phyloP scores from a whole-genome alignment of 108 stramenopile species.

The Aurantiochytrium sp. region DNA sequence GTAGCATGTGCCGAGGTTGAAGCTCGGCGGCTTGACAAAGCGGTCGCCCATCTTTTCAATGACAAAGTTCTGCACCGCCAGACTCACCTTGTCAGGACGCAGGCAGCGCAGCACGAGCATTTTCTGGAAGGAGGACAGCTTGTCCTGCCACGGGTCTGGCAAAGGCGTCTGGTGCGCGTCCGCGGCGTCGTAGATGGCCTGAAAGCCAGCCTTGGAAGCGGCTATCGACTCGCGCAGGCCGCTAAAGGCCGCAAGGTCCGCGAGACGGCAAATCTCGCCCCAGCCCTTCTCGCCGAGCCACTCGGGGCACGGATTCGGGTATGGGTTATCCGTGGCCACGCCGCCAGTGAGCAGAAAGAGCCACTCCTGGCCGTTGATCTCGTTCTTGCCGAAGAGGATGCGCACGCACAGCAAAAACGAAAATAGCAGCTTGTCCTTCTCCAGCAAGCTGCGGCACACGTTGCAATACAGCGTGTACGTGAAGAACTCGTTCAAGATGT shows the following conservation, averaged over 20 bases:
- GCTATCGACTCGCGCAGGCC: slow-evolving; percentile 50
- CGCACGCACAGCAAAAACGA: slow-evolving; percentile 56
- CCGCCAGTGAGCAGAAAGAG: slow-evolving; percentile 62
- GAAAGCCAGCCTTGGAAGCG: slow-evolving; percentile 38
- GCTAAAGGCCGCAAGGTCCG: slow-evolving; percentile 39
- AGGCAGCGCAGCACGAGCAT: slow-evolving; percentile 52
- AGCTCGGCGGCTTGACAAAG: slow-evolving; percentile 61
- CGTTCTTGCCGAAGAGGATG: slow-evolving; percentile 43
- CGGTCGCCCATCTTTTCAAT: slow-evolving; percentile 48
- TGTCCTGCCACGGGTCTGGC: slow-evolving; percentile 44
- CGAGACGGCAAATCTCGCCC: slow-evolving; percentile 61
- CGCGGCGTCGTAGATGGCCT: slow-evolving; percentile 47
- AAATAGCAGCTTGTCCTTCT: slow-evolving; percentile 63
- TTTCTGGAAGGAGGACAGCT: slow-evolving; percentile 37
- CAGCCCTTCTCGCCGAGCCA: slow-evolving; percentile 57
- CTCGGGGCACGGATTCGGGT: slow-evolving; percentile 51
- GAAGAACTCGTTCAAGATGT: slow-evolving; percentile 57
- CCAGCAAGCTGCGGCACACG: slow-evolving; percentile 58
- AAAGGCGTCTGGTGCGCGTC: slow-evolving; percentile 50
- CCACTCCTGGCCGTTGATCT: slow-evolving; percentile 53
- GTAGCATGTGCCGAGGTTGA: slow-evolving; percentile 56
- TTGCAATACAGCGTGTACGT: slow-evolving; percentile 60
- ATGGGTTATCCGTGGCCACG: slow-evolving; percentile 51
- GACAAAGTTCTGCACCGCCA: slow-evolving; percentile 56
- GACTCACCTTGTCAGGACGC: slow-evolving; percentile 54